These are phyloP conservation scores for Mycocentrospora acerina DNA, from an alignment of 2,329 filamentous ascomycete species.

Conservation along the genomic window DNA sequence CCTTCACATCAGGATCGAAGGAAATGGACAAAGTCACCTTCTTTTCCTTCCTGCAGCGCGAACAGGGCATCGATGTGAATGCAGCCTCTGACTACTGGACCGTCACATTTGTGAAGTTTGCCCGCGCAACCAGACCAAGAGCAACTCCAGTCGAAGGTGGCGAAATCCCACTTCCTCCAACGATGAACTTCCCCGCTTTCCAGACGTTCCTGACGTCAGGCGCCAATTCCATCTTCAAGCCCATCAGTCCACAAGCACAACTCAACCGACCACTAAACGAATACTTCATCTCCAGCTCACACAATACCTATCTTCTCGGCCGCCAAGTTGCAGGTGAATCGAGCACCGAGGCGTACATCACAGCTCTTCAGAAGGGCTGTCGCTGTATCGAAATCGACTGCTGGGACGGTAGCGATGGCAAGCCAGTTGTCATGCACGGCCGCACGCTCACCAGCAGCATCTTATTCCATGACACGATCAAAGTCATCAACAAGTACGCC, in stretches of 20 bases:
- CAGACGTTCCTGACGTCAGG: slow-evolving; percentile 53
- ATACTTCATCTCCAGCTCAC: slow-evolving; percentile 97
- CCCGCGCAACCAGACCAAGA: slow-evolving; percentile 42
- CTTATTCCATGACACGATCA: slow-evolving; percentile 87
- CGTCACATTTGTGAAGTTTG: slow-evolving; percentile 68
- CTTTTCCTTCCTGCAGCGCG: slow-evolving; percentile 68
- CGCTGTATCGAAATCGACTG: slow-evolving; percentile 97
- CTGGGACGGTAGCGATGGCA: slow-evolving; percentile 88
- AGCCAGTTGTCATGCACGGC: slow-evolving; percentile 88
- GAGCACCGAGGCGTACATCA: slow-evolving; percentile 93
- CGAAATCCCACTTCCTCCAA: slow-evolving; percentile 47
- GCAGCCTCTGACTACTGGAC: slow-evolving; percentile 68
- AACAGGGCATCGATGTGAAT: slow-evolving; percentile 76
- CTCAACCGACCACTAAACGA: slow-evolving; percentile 89
- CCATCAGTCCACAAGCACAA: slow-evolving; percentile 60
- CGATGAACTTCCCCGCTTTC: slow-evolving; percentile 78
- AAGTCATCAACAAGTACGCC: slow-evolving; percentile 90
- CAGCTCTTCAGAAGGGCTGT: slow-evolving; percentile 82
- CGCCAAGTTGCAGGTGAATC: slow-evolving; percentile 87
- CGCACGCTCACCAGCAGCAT: slow-evolving; percentile 86
- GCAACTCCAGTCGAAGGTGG: slow-evolving; percentile 45
- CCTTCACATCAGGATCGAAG: slow-evolving; percentile 56
- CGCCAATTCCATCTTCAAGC: slow-evolving; percentile 66
- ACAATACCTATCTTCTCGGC: slow-evolving; percentile 95
- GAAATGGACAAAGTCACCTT: slow-evolving; percentile 74